Percentiles rank a stretch among this genome's conserved stretches.
Evolutionary conservation across 768 basidiomycete species (phyloP).

Genomic region (Erythrobasidium yunnanense): DNA sequence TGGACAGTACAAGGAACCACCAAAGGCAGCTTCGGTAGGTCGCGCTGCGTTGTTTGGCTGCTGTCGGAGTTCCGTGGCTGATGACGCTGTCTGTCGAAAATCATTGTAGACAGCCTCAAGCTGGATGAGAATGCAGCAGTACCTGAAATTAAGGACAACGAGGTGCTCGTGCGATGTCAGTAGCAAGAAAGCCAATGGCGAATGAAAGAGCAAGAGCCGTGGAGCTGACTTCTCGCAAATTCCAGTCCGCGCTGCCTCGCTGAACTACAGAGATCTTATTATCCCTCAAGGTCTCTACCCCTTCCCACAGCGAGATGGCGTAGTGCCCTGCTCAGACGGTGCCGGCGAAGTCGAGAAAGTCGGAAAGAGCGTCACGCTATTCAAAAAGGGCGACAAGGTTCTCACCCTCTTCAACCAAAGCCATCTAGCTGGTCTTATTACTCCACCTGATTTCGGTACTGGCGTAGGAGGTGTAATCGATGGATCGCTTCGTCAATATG

Average conservation of each 20-base stretch:
- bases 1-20: background rate
- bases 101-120: background rate
- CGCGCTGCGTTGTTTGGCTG: no score
- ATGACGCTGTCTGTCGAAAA: background rate
- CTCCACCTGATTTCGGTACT: background rate
- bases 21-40: background rate
- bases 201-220: no score
- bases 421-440: background rate
- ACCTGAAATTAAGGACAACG: background rate
- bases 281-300: background rate
- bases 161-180: background rate
- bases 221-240: no score
- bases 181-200: background rate
- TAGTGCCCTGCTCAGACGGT: constrained; percentile 3
- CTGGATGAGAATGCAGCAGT: background rate
- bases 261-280: constrained; percentile 1
- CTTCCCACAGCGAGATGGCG: background rate
- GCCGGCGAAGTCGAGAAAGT: constrained; percentile 1
- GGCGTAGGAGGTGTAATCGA: background rate
- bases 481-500: background rate
- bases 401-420: background rate
- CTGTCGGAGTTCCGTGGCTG: no score
- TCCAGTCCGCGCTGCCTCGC: background rate
- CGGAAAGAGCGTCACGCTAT: background rate
- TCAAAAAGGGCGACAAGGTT: background rate